Evolutionary conservation across 495 filamentous ascomycete species (phyloP).

Genomic region (Penicillium egyptiacum): DNA sequence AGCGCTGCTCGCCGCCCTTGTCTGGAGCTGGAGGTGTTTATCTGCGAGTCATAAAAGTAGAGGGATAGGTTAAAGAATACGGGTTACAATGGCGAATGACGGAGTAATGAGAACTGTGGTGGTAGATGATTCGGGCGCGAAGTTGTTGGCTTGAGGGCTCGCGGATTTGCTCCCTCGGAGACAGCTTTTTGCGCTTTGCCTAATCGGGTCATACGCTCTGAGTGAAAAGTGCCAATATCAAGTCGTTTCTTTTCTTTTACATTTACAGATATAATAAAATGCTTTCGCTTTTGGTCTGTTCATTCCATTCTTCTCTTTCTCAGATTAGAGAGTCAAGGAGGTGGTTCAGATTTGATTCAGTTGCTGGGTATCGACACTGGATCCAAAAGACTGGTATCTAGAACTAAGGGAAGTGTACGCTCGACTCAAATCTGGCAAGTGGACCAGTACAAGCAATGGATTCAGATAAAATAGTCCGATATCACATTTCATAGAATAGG

Average conservation of each 20-base stretch:
- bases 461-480: slow-evolving; percentile 9
- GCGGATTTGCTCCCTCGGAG: slow-evolving; percentile 31
- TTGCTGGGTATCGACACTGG: slow-evolving; percentile 2
- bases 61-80: background rate
- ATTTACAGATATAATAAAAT: background rate
- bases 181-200: slow-evolving; percentile 37
- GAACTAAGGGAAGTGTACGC: background rate
- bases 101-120: background rate
- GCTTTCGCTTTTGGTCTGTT: background rate
- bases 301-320: background rate
- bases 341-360: slow-evolving; percentile 15
- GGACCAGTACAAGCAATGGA: slow-evolving; percentile 4
- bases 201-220: slow-evolving; percentile 26
- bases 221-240: background rate
- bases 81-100: background rate
- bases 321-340: slow-evolving; percentile 7
- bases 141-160: slow-evolving; percentile 15
- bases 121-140: slow-evolving; percentile 7
- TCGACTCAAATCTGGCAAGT: background rate
- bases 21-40: slow-evolving; percentile 13
- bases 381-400: slow-evolving; percentile 2
- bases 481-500: background rate
- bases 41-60: slow-evolving; percentile 1
- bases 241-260: background rate
- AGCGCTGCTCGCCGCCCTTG: slow-evolving; percentile 29